A percentile compares a stretch with the other conserved stretches of the same genome.
Conservation (phyloP, 2,329 filamentous ascomycete species). For the Pseudocercospora cruenta region DNA sequence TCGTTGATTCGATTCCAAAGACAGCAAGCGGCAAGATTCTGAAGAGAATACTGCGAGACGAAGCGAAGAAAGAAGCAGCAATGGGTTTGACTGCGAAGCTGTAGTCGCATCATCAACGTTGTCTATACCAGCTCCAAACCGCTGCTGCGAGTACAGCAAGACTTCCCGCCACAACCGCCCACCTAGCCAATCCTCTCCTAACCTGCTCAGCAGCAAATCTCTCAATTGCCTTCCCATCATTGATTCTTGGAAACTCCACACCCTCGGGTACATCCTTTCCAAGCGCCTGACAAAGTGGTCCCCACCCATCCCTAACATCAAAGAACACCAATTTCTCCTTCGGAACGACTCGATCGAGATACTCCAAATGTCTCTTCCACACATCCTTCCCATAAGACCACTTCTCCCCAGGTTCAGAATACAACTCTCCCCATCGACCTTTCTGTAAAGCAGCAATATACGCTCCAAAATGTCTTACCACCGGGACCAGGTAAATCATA, state of each 20-base stretch:
- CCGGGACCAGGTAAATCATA: constrained; percentile 19
- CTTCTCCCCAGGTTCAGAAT: neutral
- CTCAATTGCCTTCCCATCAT: constrained; percentile 19
- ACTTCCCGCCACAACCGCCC: neutral
- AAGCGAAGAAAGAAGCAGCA: constrained; percentile 47
- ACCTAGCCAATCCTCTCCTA: constrained; percentile 10
- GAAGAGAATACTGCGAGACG: constrained; percentile 49
- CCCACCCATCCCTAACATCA: constrained; percentile 33
- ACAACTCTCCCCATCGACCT: neutral
- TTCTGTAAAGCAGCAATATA: constrained; percentile 2
- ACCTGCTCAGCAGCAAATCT: constrained; percentile 4
- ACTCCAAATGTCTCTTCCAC: constrained; percentile 16
- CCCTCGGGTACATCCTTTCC: constrained; percentile 25
- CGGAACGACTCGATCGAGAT: constrained; percentile 9
- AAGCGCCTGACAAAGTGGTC: constrained; percentile 36
- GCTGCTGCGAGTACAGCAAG: neutral
- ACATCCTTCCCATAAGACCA: neutral
- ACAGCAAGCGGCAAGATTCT: constrained; percentile 38
- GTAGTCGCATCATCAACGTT: too few species aligned
- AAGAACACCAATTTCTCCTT: constrained; percentile 27
- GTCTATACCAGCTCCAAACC: too few species aligned
- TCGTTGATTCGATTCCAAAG: constrained; percentile 36
- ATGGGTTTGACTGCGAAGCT: constrained; percentile 16
- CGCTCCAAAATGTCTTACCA: constrained; percentile 8
- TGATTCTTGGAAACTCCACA: constrained; percentile 25